These are phyloP conservation scores for Zygotorulaspora danielsina DNA, from an alignment of 805 yeast species.

Conservation along the genomic window DNA sequence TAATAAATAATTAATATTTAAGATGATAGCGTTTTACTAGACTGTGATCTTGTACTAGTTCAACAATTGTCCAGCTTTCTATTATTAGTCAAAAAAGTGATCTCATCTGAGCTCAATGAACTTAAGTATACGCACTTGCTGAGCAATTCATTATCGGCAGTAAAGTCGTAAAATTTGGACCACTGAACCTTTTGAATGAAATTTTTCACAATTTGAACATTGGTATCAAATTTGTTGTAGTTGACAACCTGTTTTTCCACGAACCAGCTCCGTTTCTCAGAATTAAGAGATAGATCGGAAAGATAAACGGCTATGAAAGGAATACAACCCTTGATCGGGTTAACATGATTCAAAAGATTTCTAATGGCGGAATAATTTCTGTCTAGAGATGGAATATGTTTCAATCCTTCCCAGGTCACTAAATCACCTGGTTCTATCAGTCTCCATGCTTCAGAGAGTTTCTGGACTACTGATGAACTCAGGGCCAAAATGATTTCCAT, in stretches of 20 bases:
- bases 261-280: constrained; percentile 37
- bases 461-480: constrained; percentile 57
- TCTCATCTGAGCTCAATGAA: constrained; percentile 68
- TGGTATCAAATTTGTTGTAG: constrained; percentile 69
- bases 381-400: constrained; percentile 67
- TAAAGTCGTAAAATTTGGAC: constrained; percentile 62
- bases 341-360: constrained; percentile 44
- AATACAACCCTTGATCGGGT: constrained; percentile 69
- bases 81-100: constrained; percentile 33
- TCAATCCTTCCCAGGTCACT: constrained; percentile 60
- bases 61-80: constrained; percentile 27
- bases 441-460: constrained; percentile 68
- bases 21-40: no score
- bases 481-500: constrained; percentile 85
- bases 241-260: constrained; percentile 50
- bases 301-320: constrained; percentile 87
- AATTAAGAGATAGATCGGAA: constrained; percentile 73
- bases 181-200: constrained; percentile 81
- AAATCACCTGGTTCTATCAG: constrained; percentile 68
- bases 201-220: constrained; percentile 72
- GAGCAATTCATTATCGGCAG: constrained; percentile 56
- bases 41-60: no score
- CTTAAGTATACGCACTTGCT: constrained; percentile 82
- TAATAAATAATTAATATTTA: no score
- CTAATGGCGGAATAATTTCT: constrained; percentile 69